A percentile compares a stretch with the other conserved stretches of the same genome.
Evolutionary conservation across 2,329 filamentous ascomycete genomes (phyloP).

Genomic region (Pseudofabraea citricarpa): DNA sequence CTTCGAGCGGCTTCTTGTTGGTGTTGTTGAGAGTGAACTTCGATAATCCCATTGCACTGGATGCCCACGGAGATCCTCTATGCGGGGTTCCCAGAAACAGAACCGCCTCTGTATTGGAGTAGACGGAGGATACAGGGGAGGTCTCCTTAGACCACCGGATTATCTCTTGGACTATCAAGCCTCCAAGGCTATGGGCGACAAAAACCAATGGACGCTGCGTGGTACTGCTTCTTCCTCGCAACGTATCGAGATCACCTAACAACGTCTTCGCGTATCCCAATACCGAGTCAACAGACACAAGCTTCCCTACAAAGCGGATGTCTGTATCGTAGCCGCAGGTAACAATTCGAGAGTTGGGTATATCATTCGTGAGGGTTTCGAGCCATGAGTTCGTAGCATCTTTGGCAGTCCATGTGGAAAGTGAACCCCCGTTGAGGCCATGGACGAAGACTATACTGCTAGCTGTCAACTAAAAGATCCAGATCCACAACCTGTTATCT

Average conservation of each 20-base stretch:
- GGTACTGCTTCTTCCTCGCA: neutral
- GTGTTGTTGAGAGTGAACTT: neutral
- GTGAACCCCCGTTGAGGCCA: neutral
- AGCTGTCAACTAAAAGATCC: neutral
- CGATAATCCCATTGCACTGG: neutral
- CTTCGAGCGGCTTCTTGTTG: neutral
- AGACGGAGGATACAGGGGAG: neutral
- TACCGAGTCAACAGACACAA: neutral
- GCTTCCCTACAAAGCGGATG: neutral
- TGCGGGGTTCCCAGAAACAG: neutral
- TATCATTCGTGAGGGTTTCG: neutral
- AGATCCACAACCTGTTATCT: neutral
- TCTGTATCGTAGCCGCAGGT: neutral
- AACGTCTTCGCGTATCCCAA: neutral
- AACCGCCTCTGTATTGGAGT: neutral
- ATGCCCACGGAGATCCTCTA: neutral
- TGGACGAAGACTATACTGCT: neutral
- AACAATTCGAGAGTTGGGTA: neutral
- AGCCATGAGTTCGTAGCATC: neutral
- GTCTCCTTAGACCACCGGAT: neutral
- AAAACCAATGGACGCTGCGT: neutral
- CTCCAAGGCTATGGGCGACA: conserved; percentile 2
- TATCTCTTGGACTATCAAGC: conserved; percentile 2
- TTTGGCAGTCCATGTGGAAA: neutral
- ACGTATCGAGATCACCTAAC: neutral